Evolutionary conservation across 2,329 filamentous ascomycete species (phyloP).

Genomic region (Chalaropsis ovoidea): DNA sequence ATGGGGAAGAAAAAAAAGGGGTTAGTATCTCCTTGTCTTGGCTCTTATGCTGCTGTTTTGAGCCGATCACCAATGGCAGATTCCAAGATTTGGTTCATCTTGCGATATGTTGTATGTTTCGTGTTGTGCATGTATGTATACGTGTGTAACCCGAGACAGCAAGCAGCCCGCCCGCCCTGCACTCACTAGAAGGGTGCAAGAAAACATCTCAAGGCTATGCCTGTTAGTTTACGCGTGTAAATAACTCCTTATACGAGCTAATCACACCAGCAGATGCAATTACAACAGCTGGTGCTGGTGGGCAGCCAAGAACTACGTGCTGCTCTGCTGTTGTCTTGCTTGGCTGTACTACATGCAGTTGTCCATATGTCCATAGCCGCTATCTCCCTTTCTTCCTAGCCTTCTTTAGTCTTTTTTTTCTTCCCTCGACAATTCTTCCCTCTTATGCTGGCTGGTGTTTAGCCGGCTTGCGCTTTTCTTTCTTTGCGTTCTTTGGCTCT

Average conservation of each 20-base stretch:
- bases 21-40: too few species aligned
- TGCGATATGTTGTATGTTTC: background rate
- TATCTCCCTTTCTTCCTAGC: background rate
- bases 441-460: background rate
- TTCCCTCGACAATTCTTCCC: background rate
- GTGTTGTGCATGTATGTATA: too few species aligned
- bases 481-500: background rate
- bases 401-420: constrained; percentile 5
- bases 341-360: background rate
- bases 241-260: background rate
- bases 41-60: too few species aligned
- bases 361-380: background rate
- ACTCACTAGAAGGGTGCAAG: background rate
- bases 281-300: too few species aligned
- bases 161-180: background rate
- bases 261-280: too few species aligned
- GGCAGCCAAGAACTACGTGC: too few species aligned
- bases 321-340: background rate
- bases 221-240: background rate
- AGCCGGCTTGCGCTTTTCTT: background rate
- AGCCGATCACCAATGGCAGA: too few species aligned
- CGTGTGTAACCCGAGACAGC: background rate
- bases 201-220: background rate
- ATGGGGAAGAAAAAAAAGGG: too few species aligned
- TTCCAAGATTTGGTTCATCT: background rate